phyloP scores from a whole-genome alignment of 2,329 filamentous ascomycete genomes.

The Alternaria sp. region DNA sequence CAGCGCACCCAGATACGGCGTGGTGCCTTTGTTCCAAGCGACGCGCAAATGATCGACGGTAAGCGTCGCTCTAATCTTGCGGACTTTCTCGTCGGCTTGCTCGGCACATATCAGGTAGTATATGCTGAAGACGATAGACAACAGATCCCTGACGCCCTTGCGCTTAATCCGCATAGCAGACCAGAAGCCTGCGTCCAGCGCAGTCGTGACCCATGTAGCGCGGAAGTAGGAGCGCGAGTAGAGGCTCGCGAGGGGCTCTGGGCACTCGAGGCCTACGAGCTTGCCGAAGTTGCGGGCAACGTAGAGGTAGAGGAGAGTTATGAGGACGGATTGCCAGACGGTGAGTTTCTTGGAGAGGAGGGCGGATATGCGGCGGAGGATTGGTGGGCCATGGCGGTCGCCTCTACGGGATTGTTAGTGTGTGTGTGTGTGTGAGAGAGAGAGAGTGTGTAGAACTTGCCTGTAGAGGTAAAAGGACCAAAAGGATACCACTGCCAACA shows the following conservation, averaged over 20 bases:
- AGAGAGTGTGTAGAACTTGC: constrained; percentile 56
- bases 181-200: constrained; percentile 96
- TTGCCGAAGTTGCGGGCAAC: constrained; percentile 92
- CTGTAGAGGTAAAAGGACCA: constrained; percentile 87
- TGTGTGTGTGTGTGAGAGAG: neutral
- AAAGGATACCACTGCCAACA: constrained; percentile 88
- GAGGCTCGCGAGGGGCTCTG: constrained; percentile 92
- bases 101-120: constrained; percentile 96
- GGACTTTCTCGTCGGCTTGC: constrained; percentile 94
- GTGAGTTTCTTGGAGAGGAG: constrained; percentile 77
- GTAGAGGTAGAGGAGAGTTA: constrained; percentile 92
- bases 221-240: constrained; percentile 94
- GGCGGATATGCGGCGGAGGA: constrained; percentile 74
- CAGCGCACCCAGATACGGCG: constrained; percentile 81
- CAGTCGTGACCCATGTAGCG: constrained; percentile 95
- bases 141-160: constrained; percentile 82
- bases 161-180: constrained; percentile 90
- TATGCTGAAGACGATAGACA: constrained; percentile 82
- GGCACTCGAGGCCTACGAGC: constrained; percentile 87
- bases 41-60: constrained; percentile 92
- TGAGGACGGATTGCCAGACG: constrained; percentile 86
- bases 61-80: constrained; percentile 84
- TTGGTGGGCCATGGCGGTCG: constrained; percentile 86
- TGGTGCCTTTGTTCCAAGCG: constrained; percentile 94
- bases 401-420: constrained; percentile 65